phyloP scores from a whole-genome alignment of 176 grass and related monocot genomes.

The Neostapfia colusana region DNA sequence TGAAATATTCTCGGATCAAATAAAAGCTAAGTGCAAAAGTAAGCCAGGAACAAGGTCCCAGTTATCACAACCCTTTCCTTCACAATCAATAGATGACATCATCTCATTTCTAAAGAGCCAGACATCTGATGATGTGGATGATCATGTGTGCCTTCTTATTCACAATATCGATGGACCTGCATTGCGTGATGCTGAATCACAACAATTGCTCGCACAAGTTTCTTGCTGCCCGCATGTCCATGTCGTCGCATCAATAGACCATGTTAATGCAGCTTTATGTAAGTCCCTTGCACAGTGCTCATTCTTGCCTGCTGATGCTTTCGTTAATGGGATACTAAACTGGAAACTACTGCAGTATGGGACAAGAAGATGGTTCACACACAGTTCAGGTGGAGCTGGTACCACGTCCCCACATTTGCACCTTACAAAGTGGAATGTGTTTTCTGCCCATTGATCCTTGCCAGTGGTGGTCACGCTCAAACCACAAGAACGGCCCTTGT shows the following conservation, averaged over 20 bases:
- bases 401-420: conserved; percentile 80
- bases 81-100: conserved; percentile 74
- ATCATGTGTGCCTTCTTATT: conserved; percentile 65
- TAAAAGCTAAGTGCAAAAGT: conserved; percentile 54
- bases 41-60: conserved; percentile 55
- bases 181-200: conserved; percentile 75
- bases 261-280: conserved; percentile 91
- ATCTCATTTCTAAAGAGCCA: conserved; percentile 67
- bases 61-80: conserved; percentile 47
- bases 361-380: conserved; percentile 99
- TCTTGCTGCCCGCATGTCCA: conserved; percentile 67
- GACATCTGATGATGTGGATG: conserved; percentile 44
- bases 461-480: conserved; percentile 69
- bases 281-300: conserved; percentile 45
- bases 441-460: conserved; percentile 86
- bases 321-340: conserved; percentile 36
- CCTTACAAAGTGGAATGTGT: conserved; percentile 79
- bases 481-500: conserved; percentile 84
- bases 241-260: conserved; percentile 78
- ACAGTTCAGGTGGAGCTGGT: conserved; percentile 87
- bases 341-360: conserved; percentile 63
- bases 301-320: conserved; percentile 10
- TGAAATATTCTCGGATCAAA: conserved; percentile 74
- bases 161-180: conserved; percentile 94
- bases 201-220: conserved; percentile 75